Evolutionary conservation across 2,329 filamentous ascomycete genomes (phyloP).

Genomic region (Talaromyces sp.): DNA sequence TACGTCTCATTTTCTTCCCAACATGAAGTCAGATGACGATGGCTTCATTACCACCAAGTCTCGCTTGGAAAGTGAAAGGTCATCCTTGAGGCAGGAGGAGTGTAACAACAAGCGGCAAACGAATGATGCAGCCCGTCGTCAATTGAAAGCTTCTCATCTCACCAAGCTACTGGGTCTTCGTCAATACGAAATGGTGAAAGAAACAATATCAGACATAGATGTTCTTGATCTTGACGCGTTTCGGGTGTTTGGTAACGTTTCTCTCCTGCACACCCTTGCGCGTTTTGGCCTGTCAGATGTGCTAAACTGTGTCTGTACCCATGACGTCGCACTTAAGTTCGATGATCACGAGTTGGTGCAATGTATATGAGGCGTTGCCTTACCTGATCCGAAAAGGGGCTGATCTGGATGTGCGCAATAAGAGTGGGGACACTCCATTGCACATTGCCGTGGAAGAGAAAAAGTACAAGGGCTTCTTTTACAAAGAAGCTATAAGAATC

Average conservation of each 20-base stretch:
- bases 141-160: neutral
- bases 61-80: constrained; percentile 6
- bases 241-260: neutral
- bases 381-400: constrained; percentile 13
- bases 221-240: neutral
- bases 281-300: neutral
- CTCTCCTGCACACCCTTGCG: constrained; percentile 1
- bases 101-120: neutral
- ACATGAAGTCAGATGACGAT: neutral
- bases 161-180: constrained; percentile 4
- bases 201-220: neutral
- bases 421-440: neutral
- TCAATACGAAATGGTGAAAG: constrained; percentile 8
- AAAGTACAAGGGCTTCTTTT: constrained; percentile 6
- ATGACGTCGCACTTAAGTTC: neutral
- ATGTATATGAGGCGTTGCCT: constrained; percentile 9
- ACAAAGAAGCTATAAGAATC: constrained; percentile 4
- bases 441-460: constrained; percentile 9
- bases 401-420: constrained; percentile 2
- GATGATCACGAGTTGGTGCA: constrained; percentile 13
- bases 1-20: neutral
- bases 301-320: constrained; percentile 4
- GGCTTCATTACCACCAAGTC: neutral
- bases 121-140: neutral
- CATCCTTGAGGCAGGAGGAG: constrained; percentile 3